Conservation (phyloP, 495 filamentous ascomycete genomes). For the Oleoguttula mirabilis region DNA sequence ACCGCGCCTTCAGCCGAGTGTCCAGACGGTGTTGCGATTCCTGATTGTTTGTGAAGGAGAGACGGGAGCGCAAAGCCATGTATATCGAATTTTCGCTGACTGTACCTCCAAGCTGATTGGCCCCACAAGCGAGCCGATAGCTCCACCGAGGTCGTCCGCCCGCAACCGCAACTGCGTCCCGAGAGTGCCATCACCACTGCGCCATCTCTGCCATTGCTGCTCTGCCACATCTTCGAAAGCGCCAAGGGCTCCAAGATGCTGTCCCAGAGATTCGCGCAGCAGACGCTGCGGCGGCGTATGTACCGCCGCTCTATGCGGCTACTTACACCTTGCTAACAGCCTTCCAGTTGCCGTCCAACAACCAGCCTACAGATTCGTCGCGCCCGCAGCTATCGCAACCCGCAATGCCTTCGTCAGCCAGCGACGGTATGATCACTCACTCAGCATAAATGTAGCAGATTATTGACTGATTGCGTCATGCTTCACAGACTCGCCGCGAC, state of each 20-base stretch:
- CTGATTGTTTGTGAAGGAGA: conserved; percentile 4
- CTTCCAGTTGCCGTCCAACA: conserved; percentile 37
- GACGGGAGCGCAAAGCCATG: conserved; percentile 3
- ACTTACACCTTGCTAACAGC: conserved; percentile 23
- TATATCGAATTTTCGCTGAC: not conserved
- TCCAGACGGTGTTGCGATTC: conserved; percentile 18
- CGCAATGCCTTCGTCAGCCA: conserved; percentile 8
- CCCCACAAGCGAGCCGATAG: not conserved
- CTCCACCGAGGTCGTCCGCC: not conserved
- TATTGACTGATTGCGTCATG: not conserved
- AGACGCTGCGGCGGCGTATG: conserved; percentile 59
- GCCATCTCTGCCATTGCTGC: conserved; percentile 3
- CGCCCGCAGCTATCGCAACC: conserved; percentile 18
- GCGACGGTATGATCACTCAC: conserved; percentile 12
- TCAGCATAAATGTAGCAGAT: conserved; percentile 19
- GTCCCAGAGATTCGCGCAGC: conserved; percentile 52
- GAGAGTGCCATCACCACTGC: not conserved
- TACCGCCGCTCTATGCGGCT: conserved; percentile 9
- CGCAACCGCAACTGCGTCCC: not conserved
- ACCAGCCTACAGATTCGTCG: conserved; percentile 38
- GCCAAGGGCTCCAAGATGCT: conserved; percentile 40
- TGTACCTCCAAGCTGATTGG: not conserved
- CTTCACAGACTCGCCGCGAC: conserved; percentile 23
- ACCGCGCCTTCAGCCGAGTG: conserved; percentile 12
- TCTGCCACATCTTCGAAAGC: conserved; percentile 9